Percentiles rank a stretch among this genome's conserved stretches.
Conservation (phyloP, 108 stramenopile genomes). For the Cylindrotheca fusiformis region DNA sequence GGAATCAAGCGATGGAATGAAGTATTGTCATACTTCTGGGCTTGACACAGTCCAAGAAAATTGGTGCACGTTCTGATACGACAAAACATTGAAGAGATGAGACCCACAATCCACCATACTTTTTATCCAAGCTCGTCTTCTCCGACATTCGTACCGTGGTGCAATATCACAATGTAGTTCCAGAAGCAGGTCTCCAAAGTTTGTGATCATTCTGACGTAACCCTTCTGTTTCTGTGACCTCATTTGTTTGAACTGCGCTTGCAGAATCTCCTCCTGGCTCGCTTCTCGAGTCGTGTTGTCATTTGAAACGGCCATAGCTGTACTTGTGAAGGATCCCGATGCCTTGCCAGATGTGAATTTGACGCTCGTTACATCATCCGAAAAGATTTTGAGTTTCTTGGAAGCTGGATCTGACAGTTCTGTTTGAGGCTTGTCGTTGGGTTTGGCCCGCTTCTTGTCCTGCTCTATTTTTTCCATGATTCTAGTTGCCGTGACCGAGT, state of each 20-base stretch:
- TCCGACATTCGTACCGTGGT: conserved; percentile 49
- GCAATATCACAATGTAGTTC: conserved; percentile 93
- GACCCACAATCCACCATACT: too few relatives aligned
- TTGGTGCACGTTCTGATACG: conserved; percentile 73
- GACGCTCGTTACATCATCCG: conserved; percentile 62
- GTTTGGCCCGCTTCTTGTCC: neutral
- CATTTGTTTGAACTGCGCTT: conserved; percentile 71
- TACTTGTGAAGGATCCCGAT: conserved; percentile 77
- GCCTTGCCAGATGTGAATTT: conserved; percentile 66
- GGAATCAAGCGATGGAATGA: conserved; percentile 90
- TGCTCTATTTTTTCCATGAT: conserved; percentile 75
- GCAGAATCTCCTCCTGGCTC: conserved; percentile 84
- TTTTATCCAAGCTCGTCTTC: neutral
- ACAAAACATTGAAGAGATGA: too few relatives aligned
- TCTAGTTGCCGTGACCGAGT: conserved; percentile 74
- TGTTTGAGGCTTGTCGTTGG: neutral
- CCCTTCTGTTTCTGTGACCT: conserved; percentile 60
- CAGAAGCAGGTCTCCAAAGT: conserved; percentile 81
- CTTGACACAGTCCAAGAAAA: conserved; percentile 83
- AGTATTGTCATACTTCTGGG: conserved; percentile 84
- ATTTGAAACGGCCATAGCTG: conserved; percentile 46
- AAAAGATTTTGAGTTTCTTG: conserved; percentile 45
- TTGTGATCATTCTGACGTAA: conserved; percentile 82
- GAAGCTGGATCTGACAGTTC: conserved; percentile 2
- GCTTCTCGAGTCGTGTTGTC: conserved; percentile 67